These are phyloP conservation scores for Pulveroboletus frians DNA, from an alignment of 768 basidiomycete genomes.

Conservation along the genomic window DNA sequence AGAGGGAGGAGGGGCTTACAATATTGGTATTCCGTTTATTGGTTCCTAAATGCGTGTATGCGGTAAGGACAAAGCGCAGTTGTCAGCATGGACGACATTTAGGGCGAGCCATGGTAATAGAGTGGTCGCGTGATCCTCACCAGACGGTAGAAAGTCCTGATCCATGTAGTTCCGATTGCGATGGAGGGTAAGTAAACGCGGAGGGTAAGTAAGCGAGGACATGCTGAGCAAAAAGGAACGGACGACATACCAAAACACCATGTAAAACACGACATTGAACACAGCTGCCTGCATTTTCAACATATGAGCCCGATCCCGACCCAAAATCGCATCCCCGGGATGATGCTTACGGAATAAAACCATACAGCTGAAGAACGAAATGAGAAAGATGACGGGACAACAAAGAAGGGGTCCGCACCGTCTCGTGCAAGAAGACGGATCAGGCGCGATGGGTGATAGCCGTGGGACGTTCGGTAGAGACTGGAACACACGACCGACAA, in stretches of 20 bases:
- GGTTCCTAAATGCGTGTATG: constrained; percentile 8
- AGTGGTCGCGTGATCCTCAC: constrained; percentile 3
- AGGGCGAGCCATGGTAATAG: background rate
- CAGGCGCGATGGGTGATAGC: constrained; percentile 6
- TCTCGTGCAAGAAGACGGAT: constrained; percentile 18
- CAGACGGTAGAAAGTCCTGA: constrained; percentile 6
- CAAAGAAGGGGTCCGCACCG: constrained; percentile 10
- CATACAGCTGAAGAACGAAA: constrained; percentile 3
- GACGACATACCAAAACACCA: constrained; percentile 15
- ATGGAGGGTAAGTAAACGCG: too few species aligned
- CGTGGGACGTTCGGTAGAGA: constrained; percentile 1
- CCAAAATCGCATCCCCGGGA: background rate
- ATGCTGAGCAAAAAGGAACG: background rate
- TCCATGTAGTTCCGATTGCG: background rate
- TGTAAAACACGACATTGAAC: constrained; percentile 3
- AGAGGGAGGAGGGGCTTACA: constrained; percentile 1
- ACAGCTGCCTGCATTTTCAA: constrained; percentile 1
- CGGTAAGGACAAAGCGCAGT: too few species aligned
- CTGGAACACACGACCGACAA: constrained; percentile 1
- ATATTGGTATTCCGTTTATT: constrained; percentile 5
- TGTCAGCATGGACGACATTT: background rate
- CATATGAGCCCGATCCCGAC: background rate
- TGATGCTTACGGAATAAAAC: constrained; percentile 14
- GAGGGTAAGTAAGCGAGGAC: background rate
- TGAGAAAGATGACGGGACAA: background rate